A percentile compares a stretch with the other conserved stretches of the same genome.
Evolutionary conservation across 495 filamentous ascomycete genomes (phyloP).

Genomic region (Hypoxylon crocopeplum): DNA sequence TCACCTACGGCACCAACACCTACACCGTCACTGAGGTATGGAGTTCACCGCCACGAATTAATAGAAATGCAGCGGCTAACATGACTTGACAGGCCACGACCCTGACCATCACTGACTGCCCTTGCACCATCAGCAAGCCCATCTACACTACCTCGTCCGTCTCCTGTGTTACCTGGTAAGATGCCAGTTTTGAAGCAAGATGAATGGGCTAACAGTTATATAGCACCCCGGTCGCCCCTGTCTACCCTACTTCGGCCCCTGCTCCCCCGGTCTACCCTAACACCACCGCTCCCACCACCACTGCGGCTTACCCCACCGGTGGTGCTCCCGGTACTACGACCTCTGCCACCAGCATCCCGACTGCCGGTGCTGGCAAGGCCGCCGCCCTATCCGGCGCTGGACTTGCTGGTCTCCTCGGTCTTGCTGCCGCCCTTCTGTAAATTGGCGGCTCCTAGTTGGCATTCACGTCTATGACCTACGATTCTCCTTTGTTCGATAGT

Average conservation of each 20-base stretch:
- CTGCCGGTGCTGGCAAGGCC: constrained; percentile 69
- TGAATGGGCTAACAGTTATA: constrained; percentile 31
- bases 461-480: constrained; percentile 45
- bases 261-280: constrained; percentile 32
- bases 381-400: constrained; percentile 72
- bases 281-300: constrained; percentile 39
- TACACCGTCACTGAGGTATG: constrained; percentile 77
- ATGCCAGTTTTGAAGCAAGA: constrained; percentile 19
- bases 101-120: constrained; percentile 80
- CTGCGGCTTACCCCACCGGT: constrained; percentile 41
- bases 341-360: constrained; percentile 54
- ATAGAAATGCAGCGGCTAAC: constrained; percentile 19
- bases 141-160: constrained; percentile 67
- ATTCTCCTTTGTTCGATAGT: constrained; percentile 47
- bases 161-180: constrained; percentile 71
- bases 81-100: constrained; percentile 63
- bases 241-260: constrained; percentile 31
- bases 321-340: constrained; percentile 45
- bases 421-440: constrained; percentile 80
- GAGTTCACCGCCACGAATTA: not conserved
- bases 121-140: constrained; percentile 78
- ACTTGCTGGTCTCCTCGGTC: constrained; percentile 76
- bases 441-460: constrained; percentile 38
- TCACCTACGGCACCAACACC: constrained; percentile 73
- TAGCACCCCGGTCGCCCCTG: constrained; percentile 36